phyloP scores from a whole-genome alignment of 2,329 filamentous ascomycete species.

The Geosmithia flava region DNA sequence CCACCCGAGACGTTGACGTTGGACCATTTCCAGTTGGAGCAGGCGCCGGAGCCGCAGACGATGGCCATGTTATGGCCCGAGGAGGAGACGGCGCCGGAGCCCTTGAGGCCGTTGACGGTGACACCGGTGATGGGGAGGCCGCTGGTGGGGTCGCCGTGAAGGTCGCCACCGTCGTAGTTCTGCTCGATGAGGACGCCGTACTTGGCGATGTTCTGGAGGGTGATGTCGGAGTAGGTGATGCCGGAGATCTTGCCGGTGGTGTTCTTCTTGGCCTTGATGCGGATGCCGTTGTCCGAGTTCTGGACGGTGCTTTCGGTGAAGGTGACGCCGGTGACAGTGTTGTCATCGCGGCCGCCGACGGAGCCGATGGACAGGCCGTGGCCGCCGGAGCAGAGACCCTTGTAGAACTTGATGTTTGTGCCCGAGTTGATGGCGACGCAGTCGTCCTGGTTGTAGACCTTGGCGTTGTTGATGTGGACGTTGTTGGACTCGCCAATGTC shows the following conservation, averaged over 20 bases:
- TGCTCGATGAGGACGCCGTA: slow-evolving; percentile 26
- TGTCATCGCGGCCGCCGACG: slow-evolving; percentile 34
- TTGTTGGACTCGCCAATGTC: slow-evolving; percentile 36
- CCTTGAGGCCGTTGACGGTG: slow-evolving; percentile 24
- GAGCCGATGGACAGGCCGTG: slow-evolving; percentile 30
- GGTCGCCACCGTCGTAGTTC: slow-evolving; percentile 35
- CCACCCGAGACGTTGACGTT: slow-evolving; percentile 37
- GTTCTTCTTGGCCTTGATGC: slow-evolving; percentile 35
- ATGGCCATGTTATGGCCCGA: slow-evolving; percentile 33
- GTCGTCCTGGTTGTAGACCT: slow-evolving; percentile 49
- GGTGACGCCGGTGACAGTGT: slow-evolving; percentile 36
- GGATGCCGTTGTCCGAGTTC: slow-evolving; percentile 39
- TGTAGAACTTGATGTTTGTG: slow-evolving; percentile 31
- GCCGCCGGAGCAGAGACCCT: slow-evolving; percentile 28
- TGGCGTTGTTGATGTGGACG: slow-evolving; percentile 37
- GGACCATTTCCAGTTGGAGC: slow-evolving; percentile 35
- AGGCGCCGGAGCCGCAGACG: slow-evolving; percentile 34
- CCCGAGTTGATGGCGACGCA: slow-evolving; percentile 46
- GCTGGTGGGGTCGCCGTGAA: slow-evolving; percentile 27
- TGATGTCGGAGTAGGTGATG: slow-evolving; percentile 29
- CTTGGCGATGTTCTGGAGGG: slow-evolving; percentile 26
- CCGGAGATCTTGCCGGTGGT: slow-evolving; percentile 30
- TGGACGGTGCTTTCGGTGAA: slow-evolving; percentile 35
- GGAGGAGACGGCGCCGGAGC: slow-evolving; percentile 23
- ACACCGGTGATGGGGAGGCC: slow-evolving; percentile 42